Conservation (phyloP, 2,329 filamentous ascomycete species). For the Verticillium isaacii region DNA sequence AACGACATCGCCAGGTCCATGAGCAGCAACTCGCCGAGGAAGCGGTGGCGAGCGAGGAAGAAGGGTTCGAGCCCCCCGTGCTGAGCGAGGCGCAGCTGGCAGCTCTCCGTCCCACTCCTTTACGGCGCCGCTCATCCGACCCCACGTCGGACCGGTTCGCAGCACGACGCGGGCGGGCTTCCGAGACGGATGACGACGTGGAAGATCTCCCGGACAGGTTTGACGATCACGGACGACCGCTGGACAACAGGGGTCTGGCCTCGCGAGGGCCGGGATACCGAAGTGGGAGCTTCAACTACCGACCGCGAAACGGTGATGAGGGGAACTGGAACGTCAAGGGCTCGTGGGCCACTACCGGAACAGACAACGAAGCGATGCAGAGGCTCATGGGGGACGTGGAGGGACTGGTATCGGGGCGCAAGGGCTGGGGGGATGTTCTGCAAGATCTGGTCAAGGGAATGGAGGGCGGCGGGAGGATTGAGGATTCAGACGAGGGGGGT, state of each 20-base stretch:
- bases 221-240: slow-evolving; percentile 35
- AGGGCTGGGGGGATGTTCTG: slow-evolving; percentile 24
- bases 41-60: background rate
- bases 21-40: slow-evolving; percentile 18
- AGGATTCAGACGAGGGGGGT: slow-evolving; percentile 9
- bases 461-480: slow-evolving; percentile 1
- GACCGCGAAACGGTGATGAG: slow-evolving; percentile 15
- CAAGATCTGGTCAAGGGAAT: slow-evolving; percentile 22
- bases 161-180: slow-evolving; percentile 16
- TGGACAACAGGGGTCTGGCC: slow-evolving; percentile 20
- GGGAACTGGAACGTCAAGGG: slow-evolving; percentile 33
- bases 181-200: slow-evolving; percentile 29
- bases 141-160: slow-evolving; percentile 25
- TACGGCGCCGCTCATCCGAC: slow-evolving; percentile 26
- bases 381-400: slow-evolving; percentile 30
- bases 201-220: slow-evolving; percentile 44
- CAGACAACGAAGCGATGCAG: slow-evolving; percentile 36
- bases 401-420: slow-evolving; percentile 22
- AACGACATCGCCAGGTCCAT: slow-evolving; percentile 31
- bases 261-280: slow-evolving; percentile 26
- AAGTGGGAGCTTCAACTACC: slow-evolving; percentile 37
- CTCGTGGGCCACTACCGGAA: slow-evolving; percentile 39
- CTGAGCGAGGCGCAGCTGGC: slow-evolving; percentile 12
- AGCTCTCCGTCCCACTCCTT: slow-evolving; percentile 9
- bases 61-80: slow-evolving; percentile 5